Evolutionary conservation across 306 rosid genomes (phyloP), one percentile per base, ranked within the genome.

Genomic region (Pachyrhizus erosus): DNA sequence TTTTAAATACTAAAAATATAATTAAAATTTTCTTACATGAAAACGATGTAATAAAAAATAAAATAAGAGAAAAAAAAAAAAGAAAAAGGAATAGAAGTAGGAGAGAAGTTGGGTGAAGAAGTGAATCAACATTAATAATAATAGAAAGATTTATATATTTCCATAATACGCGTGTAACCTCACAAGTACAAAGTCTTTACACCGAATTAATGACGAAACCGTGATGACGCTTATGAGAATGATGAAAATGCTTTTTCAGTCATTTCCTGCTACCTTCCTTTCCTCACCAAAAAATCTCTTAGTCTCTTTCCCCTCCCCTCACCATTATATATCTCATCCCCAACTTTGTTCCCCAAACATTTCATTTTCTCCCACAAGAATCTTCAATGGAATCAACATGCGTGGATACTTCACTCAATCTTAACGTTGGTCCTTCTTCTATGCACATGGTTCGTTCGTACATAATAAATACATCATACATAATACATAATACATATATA

Each of bases 391-490:
- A 86, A 15, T 66, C 81, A 40, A 74, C 74, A 33, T 83, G 84
- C 75, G 15, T 75, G 3, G 70, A 87, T 40, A 87, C 92, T 77
- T 90, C 90, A 85, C 90, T 92, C 65, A 84, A 90, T 76, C 97
- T 94, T 39, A 90, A 87, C 42, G 14, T 84, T 26, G 34, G 58
- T 77, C 88, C 93, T 82, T 75, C 93, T 80, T 68, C 87, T 20
- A 23, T 54, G 10, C 20, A 60, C 64, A 77, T 20, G 66, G 91
- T 87, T 68, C 66, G 90, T n/a, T n/a, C n/a, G n/a, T 7, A 5
- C 7, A 40, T 49, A 17, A 5, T 17, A 1, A 8, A 49, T 0
- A 49, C 9, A 17, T 9, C 4, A 31, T 31, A 31, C 34, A 31
- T 31, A 31, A 31, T 31, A 31, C 4, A 31, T 31, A 31, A 4